Evolutionary conservation across 345 rosid species (phyloP), one percentile per base, ranked within the genome.

Genomic region (Brassica nigra): DNA sequence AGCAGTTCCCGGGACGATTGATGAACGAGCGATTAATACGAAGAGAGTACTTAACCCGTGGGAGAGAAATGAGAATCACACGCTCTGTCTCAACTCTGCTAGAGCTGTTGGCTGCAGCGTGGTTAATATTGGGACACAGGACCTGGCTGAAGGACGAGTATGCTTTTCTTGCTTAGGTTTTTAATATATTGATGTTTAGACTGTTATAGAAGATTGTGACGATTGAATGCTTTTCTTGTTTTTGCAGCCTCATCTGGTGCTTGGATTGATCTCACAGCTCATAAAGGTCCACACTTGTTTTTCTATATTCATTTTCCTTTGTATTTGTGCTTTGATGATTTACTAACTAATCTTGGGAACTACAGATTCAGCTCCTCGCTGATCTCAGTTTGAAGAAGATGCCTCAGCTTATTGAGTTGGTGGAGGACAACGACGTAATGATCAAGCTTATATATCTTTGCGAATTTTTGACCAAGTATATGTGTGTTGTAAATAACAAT

Each of bases 11-110:
- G 96, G 97, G 80, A 95, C 98, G 39, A 92, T 95, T 54, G 98
- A 95, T 82, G 98, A 92, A 78, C 86, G 98, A 68, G 94, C 99
- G 29, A 91, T 92, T 70, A 95, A 95, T 78, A 87, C 91, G 4
- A 95, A 95, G 83, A 78, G 83, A 58, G 92, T 90, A 61, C 95
- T 95, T 76, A 95, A 92, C 76, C 91, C 87, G 2, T 95, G 97
- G 98, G 98, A 95, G 87, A 90, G 93, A 86, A 92, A 91, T 81
- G 98, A 95, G 86, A 92, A 95, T 82, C 99, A 95, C 80, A 95
- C 97, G 4, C 94, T 95, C 37, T 90, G 95, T 85, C 97, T 95
- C 64, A 95, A 95, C 86, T 95, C 94, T 72, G 97, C 97, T 4
- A 95, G 89, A 88, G 97, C 97, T 58, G 92, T 95, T 81, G 95